Evolutionary conservation across 1,139 yeast species (phyloP), one percentile per base, ranked within the genome.

Genomic region (Protomyces lactucae-debilis): DNA sequence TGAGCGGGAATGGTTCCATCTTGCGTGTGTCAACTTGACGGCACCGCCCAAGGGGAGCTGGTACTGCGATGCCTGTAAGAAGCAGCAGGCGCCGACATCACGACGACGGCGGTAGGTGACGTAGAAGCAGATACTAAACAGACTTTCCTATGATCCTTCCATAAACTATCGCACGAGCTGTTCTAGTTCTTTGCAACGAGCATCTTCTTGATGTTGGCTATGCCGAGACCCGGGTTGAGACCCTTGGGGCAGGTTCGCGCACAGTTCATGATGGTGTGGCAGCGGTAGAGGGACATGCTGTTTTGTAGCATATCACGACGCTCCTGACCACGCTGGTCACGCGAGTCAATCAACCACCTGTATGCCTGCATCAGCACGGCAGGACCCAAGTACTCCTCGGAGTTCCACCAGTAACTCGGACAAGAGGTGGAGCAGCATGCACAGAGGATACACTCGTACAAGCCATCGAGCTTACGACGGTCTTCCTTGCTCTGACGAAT

Each of bases 321-420:
- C 71, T 80, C 73, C 69, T 78, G 81, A 54, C 90, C 82, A 64
- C 97, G 97, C 78, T 90, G 86, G 78, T 93, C 99, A 81, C 99
- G 88, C 59, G 97, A 87, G 78, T 93, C 99, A 70, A 91, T 85
- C 82, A 93, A 66, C 99, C 99, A 93, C 82, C 98, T 86, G 83
- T 86, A 93, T 66, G 98, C 97, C 82, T 93, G 98, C 97, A 93
- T 89, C 77, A 93, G 84, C 66, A 93, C 98, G 35, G 98, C 98
- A 39, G 99, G 99, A 65, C 99, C 99, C 73, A 95, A 82, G 80
- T 95, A 95, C 81, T 95, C 96, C 79, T 92, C 96, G 80, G 91
- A 97, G 80, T 95, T 95, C 99, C 99, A 95, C 99, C 99, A 95
- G 83, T 95, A 95, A 6, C 98, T 91, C 64, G 99, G 99, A 82